Base-by-base conservation (phyloP, 2,329 filamentous ascomycete genomes). In the Pochonia chlamydosporia region DNA sequence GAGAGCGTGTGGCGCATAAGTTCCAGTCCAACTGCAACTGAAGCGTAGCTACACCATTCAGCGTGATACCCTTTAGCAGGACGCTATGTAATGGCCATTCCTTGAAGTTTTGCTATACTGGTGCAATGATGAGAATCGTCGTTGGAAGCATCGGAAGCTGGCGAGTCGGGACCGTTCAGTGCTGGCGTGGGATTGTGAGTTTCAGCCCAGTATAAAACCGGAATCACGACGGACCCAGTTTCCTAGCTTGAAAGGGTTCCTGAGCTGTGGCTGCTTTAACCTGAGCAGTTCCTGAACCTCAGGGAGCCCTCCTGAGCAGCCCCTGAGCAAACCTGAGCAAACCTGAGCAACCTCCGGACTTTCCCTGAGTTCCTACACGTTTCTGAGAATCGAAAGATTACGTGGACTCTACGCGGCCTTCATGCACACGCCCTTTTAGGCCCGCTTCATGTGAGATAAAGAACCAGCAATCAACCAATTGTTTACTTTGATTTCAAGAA, bases 31-130 rank as follows among this genome's bases (percentile, higher is more conserved):
- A 39, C 16, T 39, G 36, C 36, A 39, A 21, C 8, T 39, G 14
- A 39, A 39, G 21, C 36, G 36, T 39, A n/a, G 36, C 36, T 14
- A 39, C 21, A 39, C 36, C 36, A 20, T 39, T 39, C 21, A 39
- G 21, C 14, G 36, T 39, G 36, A 39, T 39, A 39, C 36, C n/a
- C 36, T 39, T 39, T 39, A 39, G 36, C n/a, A 39, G n/a, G 36
- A 39, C 36, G 36, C 21, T 39, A 39, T 39, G 36, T 39, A 39
- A 39, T 39, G 36, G 36, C 36, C 36, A 39, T 39, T 39, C 36
- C 36, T 39, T 18, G 18, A 39, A 39, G 21, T 39, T n/a, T 18
- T 39, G 36, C 36, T 39, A 39, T 14, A 18, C 36, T 18, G n/a
- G 36, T 18, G 14, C 14, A n/a, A 39, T 39, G 4, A 39, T 39